These are phyloP conservation scores for Paramecium pentaurelia DNA, from an alignment of 73 alveolate species.

Conservation along the genomic window DNA sequence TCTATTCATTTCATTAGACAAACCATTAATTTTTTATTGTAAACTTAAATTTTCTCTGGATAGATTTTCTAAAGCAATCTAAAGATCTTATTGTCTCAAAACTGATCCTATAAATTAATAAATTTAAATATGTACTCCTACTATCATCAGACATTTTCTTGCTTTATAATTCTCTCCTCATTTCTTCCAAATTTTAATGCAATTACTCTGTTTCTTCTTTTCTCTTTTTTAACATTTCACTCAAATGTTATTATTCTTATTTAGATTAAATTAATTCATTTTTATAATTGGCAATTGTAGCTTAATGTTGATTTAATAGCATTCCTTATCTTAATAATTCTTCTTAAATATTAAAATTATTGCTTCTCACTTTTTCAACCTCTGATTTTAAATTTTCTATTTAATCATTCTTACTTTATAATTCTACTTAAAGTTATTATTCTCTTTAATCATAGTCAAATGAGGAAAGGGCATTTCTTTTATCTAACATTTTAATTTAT, in stretches of 20 bases:
- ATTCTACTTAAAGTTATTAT: background rate
- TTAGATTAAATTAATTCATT: slow-evolving; percentile 29
- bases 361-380: slow-evolving; percentile 39
- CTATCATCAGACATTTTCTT: slow-evolving; percentile 23
- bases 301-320: slow-evolving; percentile 21
- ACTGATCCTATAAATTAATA: slow-evolving; percentile 3
- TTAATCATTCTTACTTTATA: background rate
- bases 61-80: background rate
- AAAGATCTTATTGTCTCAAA: slow-evolving; percentile 4
- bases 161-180: background rate
- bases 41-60: background rate
- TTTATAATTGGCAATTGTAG: background rate
- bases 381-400: background rate
- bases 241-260: slow-evolving; percentile 2
- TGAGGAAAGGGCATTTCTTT: background rate
- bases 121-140: background rate
- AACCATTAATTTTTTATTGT: background rate
- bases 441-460: slow-evolving; percentile 29
- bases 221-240: slow-evolving; percentile 22
- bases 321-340: slow-evolving; percentile 40
- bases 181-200: slow-evolving; percentile 18
- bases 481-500: slow-evolving; percentile 34
- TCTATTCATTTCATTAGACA: slow-evolving; percentile 8
- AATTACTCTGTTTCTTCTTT: slow-evolving; percentile 34
- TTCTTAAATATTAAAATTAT: slow-evolving; percentile 16